These are phyloP conservation scores for Euphorbia peplus DNA, from an alignment of 345 rosid genomes.

Conservation along the genomic window DNA sequence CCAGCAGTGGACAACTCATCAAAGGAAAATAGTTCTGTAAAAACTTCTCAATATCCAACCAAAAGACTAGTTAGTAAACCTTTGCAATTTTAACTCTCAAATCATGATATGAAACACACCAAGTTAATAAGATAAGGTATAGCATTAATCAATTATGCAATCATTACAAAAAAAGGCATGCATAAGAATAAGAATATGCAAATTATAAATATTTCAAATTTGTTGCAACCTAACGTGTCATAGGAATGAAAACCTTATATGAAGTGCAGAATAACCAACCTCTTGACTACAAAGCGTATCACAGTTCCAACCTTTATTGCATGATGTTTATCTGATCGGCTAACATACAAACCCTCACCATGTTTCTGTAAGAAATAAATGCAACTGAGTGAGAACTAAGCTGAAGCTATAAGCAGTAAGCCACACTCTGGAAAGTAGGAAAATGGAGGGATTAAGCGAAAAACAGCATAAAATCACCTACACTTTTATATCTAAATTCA, in stretches of 20 bases:
- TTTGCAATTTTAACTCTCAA: no score
- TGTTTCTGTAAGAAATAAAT: conserved; percentile 39
- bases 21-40: no score
- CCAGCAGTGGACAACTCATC: no score
- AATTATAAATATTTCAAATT: not conserved
- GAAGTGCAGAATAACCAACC: conserved; percentile 28
- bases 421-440: not conserved
- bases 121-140: not conserved
- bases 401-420: not conserved
- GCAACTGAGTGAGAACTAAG: not conserved
- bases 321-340: conserved; percentile 58
- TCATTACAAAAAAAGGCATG: not conserved
- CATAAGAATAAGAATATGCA: not conserved
- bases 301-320: conserved; percentile 62
- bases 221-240: not conserved
- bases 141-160: not conserved
- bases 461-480: conserved; percentile 19
- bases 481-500: conserved; percentile 58
- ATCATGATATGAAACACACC: no score
- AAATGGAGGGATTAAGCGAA: not conserved
- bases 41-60: not conserved
- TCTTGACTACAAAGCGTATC: conserved; percentile 68
- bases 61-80: not conserved
- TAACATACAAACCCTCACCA: conserved; percentile 46
- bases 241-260: not conserved